Conservation (phyloP, 2,329 filamentous ascomycete species). For the Lizonia empirigonia region DNA sequence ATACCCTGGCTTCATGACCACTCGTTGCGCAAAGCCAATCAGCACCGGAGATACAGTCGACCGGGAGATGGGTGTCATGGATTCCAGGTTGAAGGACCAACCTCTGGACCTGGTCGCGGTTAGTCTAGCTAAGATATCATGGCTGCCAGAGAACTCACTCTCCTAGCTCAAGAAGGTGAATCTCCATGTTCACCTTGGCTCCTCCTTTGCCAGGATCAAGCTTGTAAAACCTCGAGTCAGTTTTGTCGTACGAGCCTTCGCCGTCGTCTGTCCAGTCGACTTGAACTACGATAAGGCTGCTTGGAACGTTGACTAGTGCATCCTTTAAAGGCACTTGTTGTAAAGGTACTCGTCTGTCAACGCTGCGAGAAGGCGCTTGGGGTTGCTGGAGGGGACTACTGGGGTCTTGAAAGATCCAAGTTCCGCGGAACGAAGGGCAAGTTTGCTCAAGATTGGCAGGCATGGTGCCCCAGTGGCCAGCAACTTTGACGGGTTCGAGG, state of each 20-base stretch:
- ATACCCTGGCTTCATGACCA: constrained; percentile 25
- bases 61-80: constrained; percentile 24
- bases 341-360: constrained; percentile 15
- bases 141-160: constrained; percentile 23
- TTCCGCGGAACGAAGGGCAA: constrained; percentile 33
- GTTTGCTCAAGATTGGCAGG: constrained; percentile 26
- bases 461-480: constrained; percentile 24
- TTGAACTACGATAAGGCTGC: constrained; percentile 31
- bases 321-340: neutral
- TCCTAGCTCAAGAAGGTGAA: constrained; percentile 42
- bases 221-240: constrained; percentile 28
- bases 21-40: constrained; percentile 27
- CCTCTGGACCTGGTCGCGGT: constrained; percentile 26
- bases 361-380: constrained; percentile 10
- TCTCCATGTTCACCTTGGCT: constrained; percentile 35
- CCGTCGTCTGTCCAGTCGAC: constrained; percentile 42
- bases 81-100: constrained; percentile 41
- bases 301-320: neutral
- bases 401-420: constrained; percentile 40
- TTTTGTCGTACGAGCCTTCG: constrained; percentile 39
- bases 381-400: constrained; percentile 14
- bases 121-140: too few relatives aligned
- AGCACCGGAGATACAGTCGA: constrained; percentile 32
- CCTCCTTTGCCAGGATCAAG: constrained; percentile 20
- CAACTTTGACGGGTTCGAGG: constrained; percentile 32